These are phyloP conservation scores for Russula abietina DNA, from an alignment of 768 basidiomycete species.

Conservation along the genomic window DNA sequence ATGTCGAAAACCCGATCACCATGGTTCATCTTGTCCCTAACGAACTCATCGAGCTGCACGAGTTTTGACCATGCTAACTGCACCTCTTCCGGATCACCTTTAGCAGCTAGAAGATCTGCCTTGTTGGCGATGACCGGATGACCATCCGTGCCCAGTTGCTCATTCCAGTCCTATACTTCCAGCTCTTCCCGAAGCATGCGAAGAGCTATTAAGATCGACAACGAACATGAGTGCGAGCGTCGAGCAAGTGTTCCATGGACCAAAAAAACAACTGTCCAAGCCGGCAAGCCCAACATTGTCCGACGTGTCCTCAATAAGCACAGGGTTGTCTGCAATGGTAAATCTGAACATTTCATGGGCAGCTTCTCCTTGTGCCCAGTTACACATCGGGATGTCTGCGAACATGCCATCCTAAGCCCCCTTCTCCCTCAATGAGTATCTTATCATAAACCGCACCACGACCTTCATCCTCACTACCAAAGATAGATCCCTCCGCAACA, in stretches of 20 bases:
- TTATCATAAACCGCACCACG: too few species aligned
- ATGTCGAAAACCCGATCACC: constrained; percentile 50
- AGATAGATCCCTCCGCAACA: too few species aligned
- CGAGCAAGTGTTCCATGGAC: constrained; percentile 89
- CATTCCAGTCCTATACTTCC: constrained; percentile 76
- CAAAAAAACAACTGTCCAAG: constrained; percentile 93
- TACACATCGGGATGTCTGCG: too few species aligned
- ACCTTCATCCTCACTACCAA: too few species aligned
- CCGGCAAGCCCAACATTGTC: constrained; percentile 86
- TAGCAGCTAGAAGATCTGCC: constrained; percentile 71
- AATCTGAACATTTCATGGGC: constrained; percentile 65
- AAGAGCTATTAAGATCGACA: constrained; percentile 76
- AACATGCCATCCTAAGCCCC: too few species aligned
- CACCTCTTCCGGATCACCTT: constrained; percentile 37
- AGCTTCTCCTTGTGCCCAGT: constrained; percentile 34
- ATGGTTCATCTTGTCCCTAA: constrained; percentile 40
- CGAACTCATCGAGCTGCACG: constrained; percentile 48
- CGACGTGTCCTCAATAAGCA: constrained; percentile 77
- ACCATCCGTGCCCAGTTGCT: constrained; percentile 72
- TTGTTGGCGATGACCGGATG: constrained; percentile 94
- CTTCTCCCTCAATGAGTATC: too few species aligned
- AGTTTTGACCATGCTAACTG: constrained; percentile 54
- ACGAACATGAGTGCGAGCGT: constrained; percentile 87
- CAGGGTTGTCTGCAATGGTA: constrained; percentile 96
- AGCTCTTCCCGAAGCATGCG: constrained; percentile 71